A percentile compares a stretch with the other conserved stretches of the same genome.
These are phyloP conservation scores for Xylariaceae sp. DNA, from an alignment of 2,329 filamentous ascomycete genomes.

Conservation along the genomic window DNA sequence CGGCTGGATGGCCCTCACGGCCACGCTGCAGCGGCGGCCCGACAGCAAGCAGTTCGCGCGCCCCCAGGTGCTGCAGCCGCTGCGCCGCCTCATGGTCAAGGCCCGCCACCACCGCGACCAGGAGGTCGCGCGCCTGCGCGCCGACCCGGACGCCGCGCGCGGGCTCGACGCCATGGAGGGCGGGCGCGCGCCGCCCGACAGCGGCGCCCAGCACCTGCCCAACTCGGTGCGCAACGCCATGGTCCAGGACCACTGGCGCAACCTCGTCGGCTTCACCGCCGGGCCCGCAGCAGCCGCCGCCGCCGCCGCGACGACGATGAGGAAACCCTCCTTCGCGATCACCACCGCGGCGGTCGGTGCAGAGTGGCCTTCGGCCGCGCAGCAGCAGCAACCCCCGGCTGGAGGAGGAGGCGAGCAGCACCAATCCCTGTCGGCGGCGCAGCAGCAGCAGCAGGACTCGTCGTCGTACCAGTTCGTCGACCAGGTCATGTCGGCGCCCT, in stretches of 20 bases:
- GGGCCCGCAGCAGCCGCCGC: constrained; percentile 15
- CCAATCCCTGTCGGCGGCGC: too few species aligned
- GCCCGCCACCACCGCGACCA: constrained; percentile 43
- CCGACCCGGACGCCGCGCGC: constrained; percentile 40
- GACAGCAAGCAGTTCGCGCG: constrained; percentile 36
- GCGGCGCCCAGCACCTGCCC: constrained; percentile 41
- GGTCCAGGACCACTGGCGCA: constrained; percentile 45
- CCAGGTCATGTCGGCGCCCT: constrained; percentile 29
- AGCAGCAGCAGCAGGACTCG: too few species aligned
- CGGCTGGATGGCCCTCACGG: constrained; percentile 39
- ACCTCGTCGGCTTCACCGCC: constrained; percentile 33
- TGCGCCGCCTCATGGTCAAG: constrained; percentile 46
- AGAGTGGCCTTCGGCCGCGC: too few species aligned
- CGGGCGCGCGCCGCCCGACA: constrained; percentile 33
- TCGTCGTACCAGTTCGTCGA: constrained; percentile 31
- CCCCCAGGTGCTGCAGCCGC: constrained; percentile 44
- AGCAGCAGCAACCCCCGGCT: too few species aligned
- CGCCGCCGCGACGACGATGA: too few species aligned
- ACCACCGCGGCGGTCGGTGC: too few species aligned
- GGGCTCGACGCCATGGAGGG: constrained; percentile 43
- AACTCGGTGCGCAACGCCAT: constrained; percentile 37
- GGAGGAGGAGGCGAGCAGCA: too few species aligned
- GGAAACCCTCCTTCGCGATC: too few species aligned
- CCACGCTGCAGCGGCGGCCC: constrained; percentile 26
- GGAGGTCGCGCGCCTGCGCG: constrained; percentile 41